Conservation (phyloP, 2,329 filamentous ascomycete genomes). For the Ophiostoma ulmi region DNA sequence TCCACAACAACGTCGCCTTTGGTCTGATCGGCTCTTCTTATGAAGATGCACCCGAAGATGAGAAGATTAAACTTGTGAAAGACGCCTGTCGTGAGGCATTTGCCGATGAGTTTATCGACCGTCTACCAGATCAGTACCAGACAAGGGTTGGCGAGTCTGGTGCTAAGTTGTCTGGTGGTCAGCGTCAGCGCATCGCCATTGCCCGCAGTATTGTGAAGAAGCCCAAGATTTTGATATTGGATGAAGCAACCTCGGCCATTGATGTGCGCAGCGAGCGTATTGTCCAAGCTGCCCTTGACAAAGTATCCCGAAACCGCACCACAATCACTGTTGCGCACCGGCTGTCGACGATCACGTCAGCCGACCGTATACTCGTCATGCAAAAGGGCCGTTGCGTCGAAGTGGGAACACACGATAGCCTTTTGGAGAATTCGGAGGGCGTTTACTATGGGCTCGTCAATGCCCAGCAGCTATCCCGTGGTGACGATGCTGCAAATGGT, state of each 20-base stretch:
- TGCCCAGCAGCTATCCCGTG: not conserved
- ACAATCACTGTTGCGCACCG: constrained; percentile 86
- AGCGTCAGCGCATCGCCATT: constrained; percentile 68
- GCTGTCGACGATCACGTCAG: constrained; percentile 66
- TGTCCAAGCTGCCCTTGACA: constrained; percentile 59
- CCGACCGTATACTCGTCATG: constrained; percentile 72
- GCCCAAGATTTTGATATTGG: constrained; percentile 62
- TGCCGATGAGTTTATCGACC: constrained; percentile 53
- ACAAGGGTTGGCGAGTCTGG: constrained; percentile 29
- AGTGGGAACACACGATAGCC: constrained; percentile 65
- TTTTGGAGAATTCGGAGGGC: constrained; percentile 55
- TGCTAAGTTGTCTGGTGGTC: constrained; percentile 61
- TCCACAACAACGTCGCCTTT: constrained; percentile 48
- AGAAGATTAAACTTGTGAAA: not conserved
- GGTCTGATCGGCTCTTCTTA: constrained; percentile 38
- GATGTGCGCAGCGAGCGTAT: constrained; percentile 62
- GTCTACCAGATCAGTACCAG: constrained; percentile 29
- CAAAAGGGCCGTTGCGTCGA: constrained; percentile 65
- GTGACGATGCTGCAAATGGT: not conserved
- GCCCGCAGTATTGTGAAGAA: constrained; percentile 64
- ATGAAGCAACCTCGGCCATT: constrained; percentile 63
- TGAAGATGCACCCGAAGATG: constrained; percentile 18
- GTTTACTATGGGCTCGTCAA: not conserved
- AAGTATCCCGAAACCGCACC: constrained; percentile 62
- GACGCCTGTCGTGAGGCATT: constrained; percentile 42